Conservation (phyloP, 1,139 yeast species). For the Suhomyces maxii region DNA sequence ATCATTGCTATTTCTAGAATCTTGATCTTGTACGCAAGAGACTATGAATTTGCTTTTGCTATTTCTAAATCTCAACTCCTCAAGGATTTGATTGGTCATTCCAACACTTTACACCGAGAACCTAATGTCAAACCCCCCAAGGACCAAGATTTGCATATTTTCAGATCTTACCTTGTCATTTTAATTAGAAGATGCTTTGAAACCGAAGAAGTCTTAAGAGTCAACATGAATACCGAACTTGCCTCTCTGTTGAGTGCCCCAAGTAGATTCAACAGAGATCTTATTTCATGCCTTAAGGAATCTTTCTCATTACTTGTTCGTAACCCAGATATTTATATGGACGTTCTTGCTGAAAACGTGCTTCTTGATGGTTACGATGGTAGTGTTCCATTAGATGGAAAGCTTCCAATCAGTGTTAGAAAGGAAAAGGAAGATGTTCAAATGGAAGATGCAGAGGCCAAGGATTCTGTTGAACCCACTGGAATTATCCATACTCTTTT, state of each 20-base stretch:
- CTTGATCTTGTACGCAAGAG: conserved; percentile 53
- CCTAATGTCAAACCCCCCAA: conserved; percentile 6
- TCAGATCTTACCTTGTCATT: conserved; percentile 28
- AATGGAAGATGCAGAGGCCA: conserved; percentile 33
- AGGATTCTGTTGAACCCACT: conserved; percentile 33
- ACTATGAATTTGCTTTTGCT: conserved; percentile 35
- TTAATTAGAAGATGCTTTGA: conserved; percentile 74
- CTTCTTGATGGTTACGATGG: conserved; percentile 51
- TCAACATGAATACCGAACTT: conserved; percentile 51
- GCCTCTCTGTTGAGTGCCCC: conserved; percentile 34
- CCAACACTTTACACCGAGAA: background rate
- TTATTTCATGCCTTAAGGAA: conserved; percentile 55
- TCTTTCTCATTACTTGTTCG: conserved; percentile 58
- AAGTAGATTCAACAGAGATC: conserved; percentile 39
- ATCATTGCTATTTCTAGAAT: conserved; percentile 55
- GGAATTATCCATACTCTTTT: conserved; percentile 65
- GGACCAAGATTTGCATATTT: conserved; percentile 16
- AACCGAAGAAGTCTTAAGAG: conserved; percentile 48
- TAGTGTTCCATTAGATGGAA: conserved; percentile 17
- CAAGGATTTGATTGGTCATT: conserved; percentile 18
- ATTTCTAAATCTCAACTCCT: conserved; percentile 47
- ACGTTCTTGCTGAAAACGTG: conserved; percentile 50
- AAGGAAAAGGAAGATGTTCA: conserved; percentile 33
- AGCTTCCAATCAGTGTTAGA: conserved; percentile 11
- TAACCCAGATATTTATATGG: conserved; percentile 55